Evolutionary conservation across 306 rosid genomes (phyloP), one percentile per base, ranked within the genome.

Genomic region (Pachyrhizus erosus): DNA sequence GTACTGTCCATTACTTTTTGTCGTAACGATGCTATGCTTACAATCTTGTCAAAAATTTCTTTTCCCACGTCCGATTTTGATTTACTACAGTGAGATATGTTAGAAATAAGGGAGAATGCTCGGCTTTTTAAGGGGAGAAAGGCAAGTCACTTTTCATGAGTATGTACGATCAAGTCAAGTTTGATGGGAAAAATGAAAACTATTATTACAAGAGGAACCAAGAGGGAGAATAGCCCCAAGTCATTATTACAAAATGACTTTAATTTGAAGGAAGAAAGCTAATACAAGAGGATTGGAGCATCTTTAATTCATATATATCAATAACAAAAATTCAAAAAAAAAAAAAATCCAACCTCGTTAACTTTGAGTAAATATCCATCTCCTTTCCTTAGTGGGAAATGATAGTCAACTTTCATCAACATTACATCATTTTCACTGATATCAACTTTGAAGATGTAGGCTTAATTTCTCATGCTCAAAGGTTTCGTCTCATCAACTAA

Each of bases 401-500:
- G 49, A 74, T 58, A 6, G 46, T 79, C 70, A 74, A 72, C 61
- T 77, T 70, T 54, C 88, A 61, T 81, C 83, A 77, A 39, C 68
- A 73, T 82, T 82, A 60, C 89, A 68, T 60, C 34, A 21, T 9
- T 55, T 55, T 86, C 88, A 73, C 54, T 66, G n/a, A 82, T 57
- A 18, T 80, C 43, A 20, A 51, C 43, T 55, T 18, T 67, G 11
- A 74, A 72, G 9, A 40, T 23, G 31, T 20, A 51, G 14, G 42
- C 26, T 52, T 77, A 31, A 46, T 62, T 62, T 77, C 65, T 13
- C 75, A 13, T 20, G n/a, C 74, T 78, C 58, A 13, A 13, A 31
- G 66, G 64, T 21, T 65, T 46, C 27, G 48, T 62, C 62, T 62
- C 61, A 11, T 62, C 62, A 62, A 11, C 61, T 10, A 43, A 58